phyloP scores from a whole-genome alignment of 495 filamentous ascomycete genomes.

The Trichoderma orchidacearum region DNA sequence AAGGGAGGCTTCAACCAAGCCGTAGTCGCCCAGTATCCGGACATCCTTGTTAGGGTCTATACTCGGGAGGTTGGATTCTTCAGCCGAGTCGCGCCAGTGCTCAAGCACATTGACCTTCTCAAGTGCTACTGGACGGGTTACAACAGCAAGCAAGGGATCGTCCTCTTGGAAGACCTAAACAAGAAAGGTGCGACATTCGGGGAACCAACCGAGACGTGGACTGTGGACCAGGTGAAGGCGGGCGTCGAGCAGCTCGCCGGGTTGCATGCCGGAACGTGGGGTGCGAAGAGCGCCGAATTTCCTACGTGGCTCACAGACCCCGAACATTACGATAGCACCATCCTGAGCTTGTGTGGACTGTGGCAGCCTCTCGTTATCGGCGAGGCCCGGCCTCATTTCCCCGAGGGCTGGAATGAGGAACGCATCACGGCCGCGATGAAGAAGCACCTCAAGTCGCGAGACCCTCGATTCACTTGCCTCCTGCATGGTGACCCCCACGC shows the following conservation, averaged over 20 bases:
- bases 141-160: constrained; percentile 5
- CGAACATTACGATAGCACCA: constrained; percentile 1
- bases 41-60: constrained; percentile 4
- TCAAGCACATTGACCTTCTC: not conserved
- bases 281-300: constrained; percentile 11
- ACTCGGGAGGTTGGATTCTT: constrained; percentile 7
- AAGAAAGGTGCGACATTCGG: constrained; percentile 6
- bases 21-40: constrained; percentile 3
- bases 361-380: constrained; percentile 12
- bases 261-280: constrained; percentile 22
- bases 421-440: constrained; percentile 14
- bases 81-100: not conserved
- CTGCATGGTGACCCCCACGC: constrained; percentile 18
- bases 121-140: constrained; percentile 2
- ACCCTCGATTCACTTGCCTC: constrained; percentile 14
- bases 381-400: constrained; percentile 12
- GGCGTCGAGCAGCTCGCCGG: constrained; percentile 19
- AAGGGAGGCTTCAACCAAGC: constrained; percentile 9
- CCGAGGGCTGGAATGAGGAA: constrained; percentile 10
- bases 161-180: constrained; percentile 7
- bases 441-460: constrained; percentile 14
- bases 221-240: constrained; percentile 10
- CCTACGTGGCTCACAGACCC: constrained; percentile 11
- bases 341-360: not conserved
- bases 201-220: constrained; percentile 14